These are phyloP conservation scores for Hyaloscypha finlandica DNA, from an alignment of 495 filamentous ascomycete genomes.

Conservation along the genomic window DNA sequence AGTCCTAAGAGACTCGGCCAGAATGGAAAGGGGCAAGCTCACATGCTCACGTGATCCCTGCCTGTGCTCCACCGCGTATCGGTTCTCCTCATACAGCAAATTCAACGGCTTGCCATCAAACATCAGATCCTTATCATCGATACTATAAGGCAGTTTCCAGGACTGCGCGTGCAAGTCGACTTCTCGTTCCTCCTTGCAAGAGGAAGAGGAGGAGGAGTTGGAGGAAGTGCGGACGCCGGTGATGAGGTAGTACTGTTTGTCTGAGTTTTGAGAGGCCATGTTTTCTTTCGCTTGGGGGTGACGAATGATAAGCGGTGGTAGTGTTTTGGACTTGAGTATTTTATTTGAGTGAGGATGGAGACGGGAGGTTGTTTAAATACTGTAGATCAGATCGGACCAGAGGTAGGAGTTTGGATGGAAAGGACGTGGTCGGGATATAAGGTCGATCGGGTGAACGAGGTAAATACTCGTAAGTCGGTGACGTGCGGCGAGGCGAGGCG, in stretches of 20 bases:
- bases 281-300: neutral
- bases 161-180: conserved; percentile 23
- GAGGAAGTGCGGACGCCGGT: conserved; percentile 21
- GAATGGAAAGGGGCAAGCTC: neutral
- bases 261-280: neutral
- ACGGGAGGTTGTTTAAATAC: neutral
- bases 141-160: conserved; percentile 54
- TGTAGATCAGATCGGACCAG: neutral
- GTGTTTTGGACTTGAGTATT: neutral
- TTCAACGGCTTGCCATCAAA: conserved; percentile 58
- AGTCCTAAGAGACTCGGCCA: neutral
- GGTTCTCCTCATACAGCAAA: conserved; percentile 57
- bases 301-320: neutral
- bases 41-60: conserved; percentile 12
- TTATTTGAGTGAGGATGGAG: neutral
- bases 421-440: neutral
- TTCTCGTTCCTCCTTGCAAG: neutral
- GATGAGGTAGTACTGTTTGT: conserved; percentile 27
- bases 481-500: neutral
- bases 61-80: conserved; percentile 31
- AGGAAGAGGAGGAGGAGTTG: neutral
- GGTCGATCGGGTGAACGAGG: neutral
- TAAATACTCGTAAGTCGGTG: neutral
- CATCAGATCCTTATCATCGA: conserved; percentile 58
- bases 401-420: neutral